These are phyloP conservation scores for Cyanidiococcus yangmingshanensis DNA, from an alignment of 23 red algal genomes.

Conservation along the genomic window DNA sequence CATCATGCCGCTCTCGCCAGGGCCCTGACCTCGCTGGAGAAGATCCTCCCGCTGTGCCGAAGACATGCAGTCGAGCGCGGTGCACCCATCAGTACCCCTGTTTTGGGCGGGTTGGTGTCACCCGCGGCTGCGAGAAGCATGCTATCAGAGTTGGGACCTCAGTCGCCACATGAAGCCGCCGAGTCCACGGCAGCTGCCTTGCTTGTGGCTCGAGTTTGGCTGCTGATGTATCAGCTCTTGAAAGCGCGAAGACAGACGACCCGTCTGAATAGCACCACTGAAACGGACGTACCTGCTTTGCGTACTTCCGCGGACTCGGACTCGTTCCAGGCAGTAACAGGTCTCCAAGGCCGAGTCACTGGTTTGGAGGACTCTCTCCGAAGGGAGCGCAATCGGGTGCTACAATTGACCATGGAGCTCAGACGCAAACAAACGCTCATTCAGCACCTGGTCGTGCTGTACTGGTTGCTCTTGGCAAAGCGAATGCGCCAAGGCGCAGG, in stretches of 20 bases:
- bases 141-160: neutral
- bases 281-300: neutral
- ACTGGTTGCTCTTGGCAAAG: neutral
- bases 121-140: neutral
- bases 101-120: neutral
- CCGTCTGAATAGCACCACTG: neutral
- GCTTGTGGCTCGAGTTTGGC: constrained; percentile 1
- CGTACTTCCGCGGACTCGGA: neutral
- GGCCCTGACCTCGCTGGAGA: constrained; percentile 6
- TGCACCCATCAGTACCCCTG: neutral
- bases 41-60: constrained; percentile 19
- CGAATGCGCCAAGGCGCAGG: neutral
- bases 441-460: neutral
- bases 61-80: constrained; percentile 16
- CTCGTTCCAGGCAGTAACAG: neutral
- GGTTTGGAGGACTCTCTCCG: neutral
- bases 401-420: neutral
- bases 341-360: neutral
- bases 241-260: neutral
- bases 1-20: constrained; percentile 23
- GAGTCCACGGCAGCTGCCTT: neutral
- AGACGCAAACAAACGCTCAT: neutral
- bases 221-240: neutral
- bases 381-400: neutral
- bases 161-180: neutral